phyloP scores from a whole-genome alignment of 2,329 filamentous ascomycete genomes.

The Botrytis elliptica region DNA sequence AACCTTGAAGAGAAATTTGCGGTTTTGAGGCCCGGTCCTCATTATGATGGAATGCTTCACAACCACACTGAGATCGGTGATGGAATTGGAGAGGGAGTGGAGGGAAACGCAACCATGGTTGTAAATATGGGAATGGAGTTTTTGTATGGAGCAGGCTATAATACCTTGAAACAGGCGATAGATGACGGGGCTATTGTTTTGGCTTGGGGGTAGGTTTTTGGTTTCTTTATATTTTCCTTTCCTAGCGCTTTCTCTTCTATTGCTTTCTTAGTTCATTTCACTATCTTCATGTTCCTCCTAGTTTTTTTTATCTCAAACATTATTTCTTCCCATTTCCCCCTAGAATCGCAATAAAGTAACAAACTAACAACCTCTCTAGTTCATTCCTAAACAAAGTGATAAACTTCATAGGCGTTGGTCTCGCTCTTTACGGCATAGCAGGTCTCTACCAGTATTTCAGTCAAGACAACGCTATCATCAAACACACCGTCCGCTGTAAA shows the following conservation, averaged over 20 bases:
- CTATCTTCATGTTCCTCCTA: not conserved
- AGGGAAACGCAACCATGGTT: not conserved
- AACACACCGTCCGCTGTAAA: slow-evolving; percentile 65
- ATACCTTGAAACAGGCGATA: slow-evolving; percentile 66
- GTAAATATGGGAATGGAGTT: slow-evolving; percentile 2
- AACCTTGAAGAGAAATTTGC: slow-evolving; percentile 76
- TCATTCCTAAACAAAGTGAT: slow-evolving; percentile 63
- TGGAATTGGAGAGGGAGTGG: not conserved
- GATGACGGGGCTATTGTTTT: slow-evolving; percentile 70
- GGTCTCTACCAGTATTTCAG: slow-evolving; percentile 58
- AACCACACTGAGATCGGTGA: slow-evolving; percentile 8
- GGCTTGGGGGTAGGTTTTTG: slow-evolving; percentile 61
- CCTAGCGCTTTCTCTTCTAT: not conserved
- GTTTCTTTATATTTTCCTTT: not conserved
- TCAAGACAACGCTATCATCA: slow-evolving; percentile 64
- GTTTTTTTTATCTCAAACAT: not conserved
- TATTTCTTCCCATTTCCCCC: too few relatives aligned
- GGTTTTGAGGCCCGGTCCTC: slow-evolving; percentile 57
- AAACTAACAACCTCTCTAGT: slow-evolving; percentile 39
- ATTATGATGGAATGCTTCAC: slow-evolving; percentile 40
- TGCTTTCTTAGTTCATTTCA: too few relatives aligned
- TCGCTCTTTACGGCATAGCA: slow-evolving; percentile 64
- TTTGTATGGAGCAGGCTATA: slow-evolving; percentile 52
- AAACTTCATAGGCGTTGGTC: slow-evolving; percentile 64
- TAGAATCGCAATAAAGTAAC: not conserved